Evolutionary conservation across 164 flowering plant species (phyloP), one percentile per base, ranked within the genome.

Genomic region (Aristolochia contorta): DNA sequence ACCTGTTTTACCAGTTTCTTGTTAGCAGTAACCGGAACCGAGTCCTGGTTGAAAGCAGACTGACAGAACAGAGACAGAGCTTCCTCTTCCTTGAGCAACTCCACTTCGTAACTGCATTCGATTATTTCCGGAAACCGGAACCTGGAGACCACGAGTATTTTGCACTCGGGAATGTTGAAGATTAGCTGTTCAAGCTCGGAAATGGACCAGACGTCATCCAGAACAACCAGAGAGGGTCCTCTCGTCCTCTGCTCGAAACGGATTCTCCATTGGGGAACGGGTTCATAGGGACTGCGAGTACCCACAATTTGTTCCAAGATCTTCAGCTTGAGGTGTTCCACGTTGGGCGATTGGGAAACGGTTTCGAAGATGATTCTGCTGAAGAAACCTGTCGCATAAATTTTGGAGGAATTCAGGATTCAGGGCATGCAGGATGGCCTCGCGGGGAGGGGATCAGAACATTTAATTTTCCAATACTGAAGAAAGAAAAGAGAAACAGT

Each of bases 261-360:
- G 0, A 69, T 57, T 1, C 50, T 77, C 77, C 79, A 72, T 27
- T 59, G 65, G 1, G 83, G 85, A 57, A 74, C 37, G 30, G 30
- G 49, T 59, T 57, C 47, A 49, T 45, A 48, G 7, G 63, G 16
- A 64, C 60, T 69, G 0, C 65, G 58, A 22, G 60, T 65, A 9
- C 83, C 84, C 22, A 70, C 54, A 5, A 84, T 25, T 62, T 69
- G 77, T 24, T 65, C 68, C 79, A 68, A 74, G 61, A 85, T 80
- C 58, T 52, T 66, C 27, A 46, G 64, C 69, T 60, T 78, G 78
- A 88, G 48, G 43, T 65, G 75, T 64, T 84, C 88, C 68, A 82
- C 64, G 67, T 82, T 68, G 2, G 92, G 92, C 9, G 96, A 86
- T 60, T 84, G 88, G 0, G 96, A 86, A 13, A 88, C 92, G 0